These are phyloP conservation scores for Phoma sp. DNA, from an alignment of 2,329 filamentous ascomycete genomes.

Conservation along the genomic window DNA sequence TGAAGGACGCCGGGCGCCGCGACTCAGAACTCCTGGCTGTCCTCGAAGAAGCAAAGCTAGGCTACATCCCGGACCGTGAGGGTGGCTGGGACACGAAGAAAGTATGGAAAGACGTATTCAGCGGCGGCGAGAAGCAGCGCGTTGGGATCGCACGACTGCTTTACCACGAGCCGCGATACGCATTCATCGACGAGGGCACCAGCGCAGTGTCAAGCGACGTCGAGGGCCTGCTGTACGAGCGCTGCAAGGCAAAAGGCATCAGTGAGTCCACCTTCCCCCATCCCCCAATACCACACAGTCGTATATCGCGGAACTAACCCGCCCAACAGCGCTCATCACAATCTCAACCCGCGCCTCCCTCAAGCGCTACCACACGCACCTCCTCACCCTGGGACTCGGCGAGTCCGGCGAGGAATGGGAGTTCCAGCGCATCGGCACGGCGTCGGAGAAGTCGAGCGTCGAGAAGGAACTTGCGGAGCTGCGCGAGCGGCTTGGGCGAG, in stretches of 20 bases:
- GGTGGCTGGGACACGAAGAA: slow-evolving; percentile 97
- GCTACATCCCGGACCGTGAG: slow-evolving; percentile 89
- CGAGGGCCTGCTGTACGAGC: slow-evolving; percentile 91
- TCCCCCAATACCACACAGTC: too few species aligned
- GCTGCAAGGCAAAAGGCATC: slow-evolving; percentile 89
- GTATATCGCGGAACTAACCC: not conserved
- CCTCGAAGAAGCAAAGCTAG: slow-evolving; percentile 82
- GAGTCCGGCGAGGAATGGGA: slow-evolving; percentile 87
- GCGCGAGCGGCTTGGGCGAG: slow-evolving; percentile 76
- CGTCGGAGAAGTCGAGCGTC: slow-evolving; percentile 89
- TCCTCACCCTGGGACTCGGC: slow-evolving; percentile 82
- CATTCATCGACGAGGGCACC: slow-evolving; percentile 94
- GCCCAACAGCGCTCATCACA: slow-evolving; percentile 76
- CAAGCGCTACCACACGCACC: slow-evolving; percentile 94
- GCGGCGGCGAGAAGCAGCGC: slow-evolving; percentile 94
- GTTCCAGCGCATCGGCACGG: slow-evolving; percentile 91
- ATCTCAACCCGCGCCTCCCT: slow-evolving; percentile 93
- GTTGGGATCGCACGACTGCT: slow-evolving; percentile 88
- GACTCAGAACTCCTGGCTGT: slow-evolving; percentile 80
- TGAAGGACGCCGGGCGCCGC: slow-evolving; percentile 78
- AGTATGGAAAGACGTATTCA: slow-evolving; percentile 98
- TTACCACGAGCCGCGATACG: slow-evolving; percentile 94
- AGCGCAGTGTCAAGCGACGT: slow-evolving; percentile 94
- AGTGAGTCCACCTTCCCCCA: slow-evolving; percentile 64
- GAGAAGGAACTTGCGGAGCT: slow-evolving; percentile 90